Base-by-base conservation (phyloP, 192 early-diverging fungal species). In the Chytriomyces confervae region DNA sequence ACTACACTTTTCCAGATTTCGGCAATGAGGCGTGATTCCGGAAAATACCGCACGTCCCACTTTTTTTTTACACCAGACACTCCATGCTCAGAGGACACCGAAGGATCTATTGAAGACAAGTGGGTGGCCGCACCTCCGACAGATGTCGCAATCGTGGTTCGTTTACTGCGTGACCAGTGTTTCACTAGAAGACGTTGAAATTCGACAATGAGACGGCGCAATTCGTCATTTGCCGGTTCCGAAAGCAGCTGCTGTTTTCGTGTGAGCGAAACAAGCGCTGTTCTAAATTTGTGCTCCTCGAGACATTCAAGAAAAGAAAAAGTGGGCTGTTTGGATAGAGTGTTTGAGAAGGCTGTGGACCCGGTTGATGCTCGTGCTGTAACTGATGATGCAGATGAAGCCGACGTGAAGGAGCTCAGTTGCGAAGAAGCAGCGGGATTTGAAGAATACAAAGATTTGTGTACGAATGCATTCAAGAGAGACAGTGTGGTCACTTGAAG, bases 401-500 rank as follows among this genome's bases (percentile, higher is more conserved):
- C 20, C 16, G 16, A n/a, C 3, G 16, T n/a, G 20, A 57, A 57
- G 16, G 13, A 20, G 13, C 16, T 20, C 53, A 20, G 20, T 20
- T 13, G 20, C 53, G 53, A 57, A 57, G 53, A 57, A 20, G 53
- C 13, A 5, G 13, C 3, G 20, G 74, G 27, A 43, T 6, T n/a
- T 10, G 47, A 20, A 10, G 62, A 45, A 66, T 92, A 88, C 0
- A 91, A 84, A 16, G 87, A 91, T 77, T 90, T 84, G 24, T 91
- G 85, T 16, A 92, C 76, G 45, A 93, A 77, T 8, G 86, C 87
- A 50, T 88, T 93, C 36, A 93, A 82, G 5, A 93, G 81, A 18
- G 84, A 66, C 63, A 93, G 50, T 43, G 91, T 91, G 77, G 89
- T 90, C 27, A 90, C 80, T 78, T 89, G 90, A 24, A 93, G 75